These are phyloP conservation scores for Salix suchowensis DNA, from an alignment of 345 rosid genomes.

Conservation along the genomic window DNA sequence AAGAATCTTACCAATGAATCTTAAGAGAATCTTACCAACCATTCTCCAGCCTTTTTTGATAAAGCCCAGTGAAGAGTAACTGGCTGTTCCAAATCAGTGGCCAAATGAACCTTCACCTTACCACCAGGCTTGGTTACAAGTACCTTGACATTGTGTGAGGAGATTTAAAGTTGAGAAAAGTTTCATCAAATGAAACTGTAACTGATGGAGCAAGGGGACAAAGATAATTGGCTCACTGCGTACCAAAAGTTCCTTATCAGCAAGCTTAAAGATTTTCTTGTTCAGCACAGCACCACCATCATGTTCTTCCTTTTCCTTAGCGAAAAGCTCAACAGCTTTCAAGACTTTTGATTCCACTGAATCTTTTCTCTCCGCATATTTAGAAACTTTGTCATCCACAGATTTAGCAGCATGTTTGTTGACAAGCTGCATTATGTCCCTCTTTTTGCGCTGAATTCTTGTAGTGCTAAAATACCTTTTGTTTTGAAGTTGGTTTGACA, in stretches of 20 bases:
- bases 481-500: constrained; percentile 31
- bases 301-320: constrained; percentile 53
- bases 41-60: constrained; percentile 74
- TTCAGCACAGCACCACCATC: constrained; percentile 45
- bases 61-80: constrained; percentile 91
- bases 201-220: background rate
- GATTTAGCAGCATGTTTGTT: constrained; percentile 41
- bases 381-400: constrained; percentile 30
- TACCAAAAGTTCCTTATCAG: constrained; percentile 71
- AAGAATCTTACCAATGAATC: constrained; percentile 56
- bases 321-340: constrained; percentile 55
- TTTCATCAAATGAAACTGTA: background rate
- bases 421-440: constrained; percentile 65
- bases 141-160: constrained; percentile 42
- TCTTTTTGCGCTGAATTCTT: constrained; percentile 70
- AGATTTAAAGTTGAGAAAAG: constrained; percentile 13
- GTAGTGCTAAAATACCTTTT: constrained; percentile 38
- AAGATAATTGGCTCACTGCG: constrained; percentile 5
- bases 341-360: constrained; percentile 49
- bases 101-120: constrained; percentile 60
- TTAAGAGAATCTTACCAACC: constrained; percentile 67
- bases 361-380: constrained; percentile 28
- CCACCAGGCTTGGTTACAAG: constrained; percentile 63
- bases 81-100: constrained; percentile 67
- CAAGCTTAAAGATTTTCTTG: constrained; percentile 69